Conservation (phyloP, 495 filamentous ascomycete genomes). For the Amphirosellinia nigrospora region DNA sequence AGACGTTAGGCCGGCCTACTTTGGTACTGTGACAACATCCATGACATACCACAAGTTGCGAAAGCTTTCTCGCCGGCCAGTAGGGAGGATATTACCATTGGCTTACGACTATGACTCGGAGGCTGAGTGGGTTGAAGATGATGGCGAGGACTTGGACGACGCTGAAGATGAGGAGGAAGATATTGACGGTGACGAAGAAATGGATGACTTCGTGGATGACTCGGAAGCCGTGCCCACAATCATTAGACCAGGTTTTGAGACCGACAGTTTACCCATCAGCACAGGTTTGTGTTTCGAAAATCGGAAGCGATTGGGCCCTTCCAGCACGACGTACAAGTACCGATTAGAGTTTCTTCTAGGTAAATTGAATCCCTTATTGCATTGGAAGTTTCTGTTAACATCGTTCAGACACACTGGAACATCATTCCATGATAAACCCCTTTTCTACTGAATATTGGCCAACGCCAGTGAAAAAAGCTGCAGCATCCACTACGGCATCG, state of each 20-base stretch:
- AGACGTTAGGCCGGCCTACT: constrained; percentile 90
- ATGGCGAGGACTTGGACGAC: constrained; percentile 72
- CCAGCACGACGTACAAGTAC: constrained; percentile 58
- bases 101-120: constrained; percentile 98
- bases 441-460: constrained; percentile 85
- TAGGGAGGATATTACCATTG: constrained; percentile 67
- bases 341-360: constrained; percentile 75
- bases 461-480: constrained; percentile 41
- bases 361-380: constrained; percentile 45
- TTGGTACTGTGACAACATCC: constrained; percentile 75
- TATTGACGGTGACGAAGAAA: constrained; percentile 65
- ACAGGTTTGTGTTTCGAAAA: constrained; percentile 87
- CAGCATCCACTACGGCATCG: neutral
- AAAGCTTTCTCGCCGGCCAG: constrained; percentile 74
- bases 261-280: constrained; percentile 75
- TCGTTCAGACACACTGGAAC: constrained; percentile 41
- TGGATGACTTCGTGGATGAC: constrained; percentile 80
- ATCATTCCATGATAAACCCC: constrained; percentile 73
- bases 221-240: constrained; percentile 55
- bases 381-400: constrained; percentile 23
- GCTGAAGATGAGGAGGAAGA: constrained; percentile 83
- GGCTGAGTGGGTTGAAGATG: constrained; percentile 92
- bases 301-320: constrained; percentile 45
- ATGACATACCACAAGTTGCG: constrained; percentile 48
- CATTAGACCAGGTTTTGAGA: constrained; percentile 48